Evolutionary conservation across 2,329 filamentous ascomycete species (phyloP), one percentile per base, ranked within the genome.

Genomic region (Fusarium paranaense): DNA sequence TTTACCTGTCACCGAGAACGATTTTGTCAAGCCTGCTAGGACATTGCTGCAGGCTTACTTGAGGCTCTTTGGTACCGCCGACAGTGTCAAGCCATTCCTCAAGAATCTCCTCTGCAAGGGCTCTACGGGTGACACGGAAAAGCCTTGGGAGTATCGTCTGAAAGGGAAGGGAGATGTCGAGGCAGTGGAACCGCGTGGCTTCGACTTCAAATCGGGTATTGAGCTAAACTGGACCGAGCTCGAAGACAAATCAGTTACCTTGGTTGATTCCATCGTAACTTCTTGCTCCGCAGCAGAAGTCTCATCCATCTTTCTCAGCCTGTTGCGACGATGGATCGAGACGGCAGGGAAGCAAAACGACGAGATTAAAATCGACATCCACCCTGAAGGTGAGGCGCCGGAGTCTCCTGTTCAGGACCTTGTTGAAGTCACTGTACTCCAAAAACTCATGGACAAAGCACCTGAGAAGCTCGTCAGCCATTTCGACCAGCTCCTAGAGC

Each of bases 381-480:
- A 76, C 11, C 75, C 82, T 22, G 79, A 83, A 2, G 75, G 82
- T 5, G 52, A 69, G 35, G 57, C 33, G 16, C 63, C 76, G 1
- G 76, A 80, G 2, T 85, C 89, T 54, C 83, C 88, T 0, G 67
- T 90, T 4, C 78, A 78, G 6, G 84, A 86, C 5, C 82, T 95
- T 1, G 81, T 88, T 7, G 87, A 93, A 71, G 85, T 91, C 6
- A 90, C 90, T 58, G 81, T 94, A 1, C 85, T 94, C 9, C 91
- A 93, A 76, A 88, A 87, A 37, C 87, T 95, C 82, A 90, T 94
- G 81, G 88, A 89, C 27, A 87, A 85, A 54, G 87, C 92, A 54
- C 88, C 91, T 1, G 88, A 92, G 25, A 90, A 89, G 70, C 85
- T 95, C 14, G 88, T 92, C 33, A 87, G 86, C 35, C 88, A 90